Conservation (phyloP, 306 rosid genomes). For the Prunus dulcis region DNA sequence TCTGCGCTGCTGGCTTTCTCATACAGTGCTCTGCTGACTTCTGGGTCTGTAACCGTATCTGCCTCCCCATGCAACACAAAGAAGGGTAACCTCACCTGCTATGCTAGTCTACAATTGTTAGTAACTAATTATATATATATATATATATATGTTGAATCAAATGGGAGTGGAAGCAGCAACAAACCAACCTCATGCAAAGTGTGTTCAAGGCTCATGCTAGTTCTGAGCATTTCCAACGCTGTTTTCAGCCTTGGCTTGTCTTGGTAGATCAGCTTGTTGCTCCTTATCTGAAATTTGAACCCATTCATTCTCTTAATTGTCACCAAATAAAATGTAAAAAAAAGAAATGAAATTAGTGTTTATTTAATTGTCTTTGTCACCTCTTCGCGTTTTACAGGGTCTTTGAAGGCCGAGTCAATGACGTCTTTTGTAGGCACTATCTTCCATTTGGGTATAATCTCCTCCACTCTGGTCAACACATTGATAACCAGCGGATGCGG, state of each 20-base stretch:
- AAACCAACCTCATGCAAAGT: conserved; percentile 52
- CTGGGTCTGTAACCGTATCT: conserved; percentile 94
- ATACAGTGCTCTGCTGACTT: conserved; percentile 74
- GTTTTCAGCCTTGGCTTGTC: conserved; percentile 85
- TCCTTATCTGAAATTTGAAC: conserved; percentile 52
- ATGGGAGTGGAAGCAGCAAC: background rate
- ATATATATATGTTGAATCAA: background rate
- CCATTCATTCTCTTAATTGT: background rate
- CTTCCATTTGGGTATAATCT: conserved; percentile 77
- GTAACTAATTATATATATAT: too few species aligned
- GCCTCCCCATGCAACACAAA: conserved; percentile 80
- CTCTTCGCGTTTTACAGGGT: conserved; percentile 59
- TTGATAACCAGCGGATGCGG: conserved; percentile 67
- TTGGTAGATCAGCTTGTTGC: conserved; percentile 77
- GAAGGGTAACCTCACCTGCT: conserved; percentile 70
- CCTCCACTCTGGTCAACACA: conserved; percentile 55
- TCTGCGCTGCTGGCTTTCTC: conserved; percentile 67
- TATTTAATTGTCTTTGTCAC: conserved; percentile 27
- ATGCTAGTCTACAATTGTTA: conserved; percentile 4
- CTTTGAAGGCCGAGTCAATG: conserved; percentile 68
- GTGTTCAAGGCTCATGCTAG: conserved; percentile 59
- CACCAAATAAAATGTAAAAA: background rate
- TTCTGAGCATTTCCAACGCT: conserved; percentile 74
- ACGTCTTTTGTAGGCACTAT: conserved; percentile 80
- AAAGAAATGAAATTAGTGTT: background rate